Conservation (phyloP, 2,329 filamentous ascomycete genomes). For the Exophiala mesophila region DNA sequence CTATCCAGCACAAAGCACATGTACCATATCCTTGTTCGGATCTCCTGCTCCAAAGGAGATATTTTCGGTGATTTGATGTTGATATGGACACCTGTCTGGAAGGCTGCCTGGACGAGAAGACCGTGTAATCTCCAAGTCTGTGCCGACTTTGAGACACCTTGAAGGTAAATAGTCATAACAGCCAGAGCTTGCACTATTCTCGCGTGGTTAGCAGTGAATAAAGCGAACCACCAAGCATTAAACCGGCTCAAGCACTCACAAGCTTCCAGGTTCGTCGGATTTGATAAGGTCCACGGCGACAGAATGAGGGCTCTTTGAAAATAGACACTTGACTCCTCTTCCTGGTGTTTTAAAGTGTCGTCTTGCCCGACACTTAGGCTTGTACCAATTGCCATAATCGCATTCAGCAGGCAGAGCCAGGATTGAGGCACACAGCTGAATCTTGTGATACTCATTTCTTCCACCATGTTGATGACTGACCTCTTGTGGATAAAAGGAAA, state of each 20-base stretch:
- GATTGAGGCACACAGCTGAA: conserved; percentile 6
- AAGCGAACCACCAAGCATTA: not conserved
- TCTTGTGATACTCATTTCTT: conserved; percentile 1
- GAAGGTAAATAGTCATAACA: conserved; percentile 8
- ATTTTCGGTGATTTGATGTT: not conserved
- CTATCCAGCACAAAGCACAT: conserved; percentile 8
- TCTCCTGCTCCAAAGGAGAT: conserved; percentile 2
- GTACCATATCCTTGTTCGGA: conserved; percentile 7
- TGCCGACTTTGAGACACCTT: conserved; percentile 6
- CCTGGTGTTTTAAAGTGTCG: not conserved
- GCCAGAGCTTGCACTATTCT: conserved; percentile 6
- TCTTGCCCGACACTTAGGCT: not conserved
- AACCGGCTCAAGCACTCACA: too few relatives aligned
- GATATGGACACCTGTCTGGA: conserved; percentile 4
- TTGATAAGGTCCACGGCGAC: conserved; percentile 5
- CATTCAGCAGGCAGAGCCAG: conserved; percentile 4
- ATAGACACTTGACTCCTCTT: conserved; percentile 2
- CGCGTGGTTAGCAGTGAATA: not conserved
- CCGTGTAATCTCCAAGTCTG: conserved; percentile 9
- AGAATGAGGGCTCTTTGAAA: conserved; percentile 4
- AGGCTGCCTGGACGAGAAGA: conserved; percentile 6
- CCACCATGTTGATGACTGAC: conserved; percentile 1
- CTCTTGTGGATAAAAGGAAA: conserved; percentile 6
- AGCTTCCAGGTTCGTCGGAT: conserved; percentile 4
- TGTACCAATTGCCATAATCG: conserved; percentile 5